Conservation (phyloP, 768 basidiomycete species). For the Strobilomyces echinocephalus region DNA sequence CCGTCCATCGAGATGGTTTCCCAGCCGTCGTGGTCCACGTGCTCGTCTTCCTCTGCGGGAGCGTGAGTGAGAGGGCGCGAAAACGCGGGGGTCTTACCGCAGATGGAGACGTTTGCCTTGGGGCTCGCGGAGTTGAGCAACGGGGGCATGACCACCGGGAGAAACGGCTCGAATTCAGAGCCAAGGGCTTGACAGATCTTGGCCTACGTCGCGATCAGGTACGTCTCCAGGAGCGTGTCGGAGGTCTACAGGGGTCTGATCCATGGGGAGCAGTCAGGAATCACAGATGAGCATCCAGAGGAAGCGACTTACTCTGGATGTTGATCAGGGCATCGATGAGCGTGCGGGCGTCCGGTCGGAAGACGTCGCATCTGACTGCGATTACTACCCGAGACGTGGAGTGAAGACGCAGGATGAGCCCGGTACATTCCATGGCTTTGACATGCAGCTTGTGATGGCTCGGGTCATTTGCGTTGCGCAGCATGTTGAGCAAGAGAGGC, state of each 20-base stretch:
- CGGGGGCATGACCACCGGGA: constrained; percentile 79
- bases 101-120: constrained; percentile 75
- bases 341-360: constrained; percentile 66
- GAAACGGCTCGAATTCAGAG: constrained; percentile 80
- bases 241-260: constrained; percentile 59
- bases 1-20: constrained; percentile 77
- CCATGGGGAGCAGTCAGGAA: background rate
- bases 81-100: constrained; percentile 39
- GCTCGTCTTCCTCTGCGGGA: constrained; percentile 49
- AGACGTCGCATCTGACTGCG: constrained; percentile 78
- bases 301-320: constrained; percentile 62
- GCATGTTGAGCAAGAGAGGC: constrained; percentile 73
- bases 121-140: constrained; percentile 69
- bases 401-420: constrained; percentile 42
- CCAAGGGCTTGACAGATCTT: constrained; percentile 85
- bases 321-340: constrained; percentile 69
- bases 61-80: background rate
- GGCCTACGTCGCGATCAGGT: constrained; percentile 84
- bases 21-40: constrained; percentile 67
- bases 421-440: constrained; percentile 91
- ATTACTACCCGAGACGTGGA: constrained; percentile 49
- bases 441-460: constrained; percentile 66
- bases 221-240: constrained; percentile 68
- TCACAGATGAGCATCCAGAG: background rate
- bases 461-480: constrained; percentile 63